Base-by-base conservation (phyloP, 331 rosid genomes). In the Quercus lobata region DNA sequence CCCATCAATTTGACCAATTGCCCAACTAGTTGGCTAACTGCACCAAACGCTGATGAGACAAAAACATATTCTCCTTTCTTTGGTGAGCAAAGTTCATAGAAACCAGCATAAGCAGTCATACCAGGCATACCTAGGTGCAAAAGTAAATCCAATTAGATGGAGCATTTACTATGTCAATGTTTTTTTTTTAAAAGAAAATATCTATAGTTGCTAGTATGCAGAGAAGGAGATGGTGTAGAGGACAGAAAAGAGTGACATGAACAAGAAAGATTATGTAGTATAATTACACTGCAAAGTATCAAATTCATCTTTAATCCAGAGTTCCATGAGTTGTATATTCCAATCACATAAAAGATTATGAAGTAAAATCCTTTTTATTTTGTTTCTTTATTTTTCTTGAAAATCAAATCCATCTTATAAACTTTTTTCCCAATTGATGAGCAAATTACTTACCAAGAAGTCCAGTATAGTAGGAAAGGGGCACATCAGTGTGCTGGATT, bases 11-110 rank as follows among this genome's bases (percentile, higher is more conserved):
- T 91, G 21, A 90, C 93, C 3, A 90, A 86, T 76, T 86, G 92
- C 0, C 92, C 92, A 69, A 90, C 94, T 17, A 90, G 88, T 76
- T 90, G 94, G 54, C 94, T 88, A 41, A 90, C 84, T 1, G 90
- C 94, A 21, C 94, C 92, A 63, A 81, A 83, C 17, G 94, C 92
- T 15, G 92, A 84, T 5, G 89, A 90, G 21, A 90, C 55, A 27
- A 77, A 88, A 25, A 88, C 90, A 0, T 55, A 34, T 41, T 90
- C 92, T 81, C 90, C 92, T 85, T 81, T 84, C 75, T 89, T 89
- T 8, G 95, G 87, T 22, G 80, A 30, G 22, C 84, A 84, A 9
- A 87, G 2, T 65, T 89, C 92, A 54, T 78, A 83, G 74, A 91
- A 83, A 34, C 95, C 92, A 1, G 41, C 83, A 82, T 84, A 89